Evolutionary conservation across 1,284 basidiomycete genomes (phyloP).

Genomic region (Coniferiporia sulphurascens): DNA sequence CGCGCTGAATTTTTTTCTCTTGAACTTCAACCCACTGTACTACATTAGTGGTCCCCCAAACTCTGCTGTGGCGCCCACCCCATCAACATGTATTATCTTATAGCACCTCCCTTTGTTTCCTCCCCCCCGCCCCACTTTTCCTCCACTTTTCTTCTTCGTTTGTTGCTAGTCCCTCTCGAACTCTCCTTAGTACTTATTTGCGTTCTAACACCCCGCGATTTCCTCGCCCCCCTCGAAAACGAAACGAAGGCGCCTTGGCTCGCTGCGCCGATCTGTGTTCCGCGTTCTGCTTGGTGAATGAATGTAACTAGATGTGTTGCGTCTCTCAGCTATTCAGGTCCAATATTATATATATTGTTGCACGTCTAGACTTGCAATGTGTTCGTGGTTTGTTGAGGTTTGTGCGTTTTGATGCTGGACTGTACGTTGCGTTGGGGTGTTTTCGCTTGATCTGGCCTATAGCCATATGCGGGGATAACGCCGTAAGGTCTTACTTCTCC

Average conservation of each 20-base stretch:
- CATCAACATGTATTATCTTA: neutral
- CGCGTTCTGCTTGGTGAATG: neutral
- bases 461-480: too few relatives aligned
- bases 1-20: neutral
- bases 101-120: neutral
- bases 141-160: neutral
- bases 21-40: neutral
- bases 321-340: neutral
- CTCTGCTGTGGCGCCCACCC: neutral
- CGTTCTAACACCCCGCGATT: neutral
- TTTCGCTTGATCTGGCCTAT: too few relatives aligned
- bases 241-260: neutral
- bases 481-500: too few relatives aligned
- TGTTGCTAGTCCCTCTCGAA: too few relatives aligned
- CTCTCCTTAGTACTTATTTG: too few relatives aligned
- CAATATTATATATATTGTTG: too few relatives aligned
- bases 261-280: neutral
- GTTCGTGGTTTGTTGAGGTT: too few relatives aligned
- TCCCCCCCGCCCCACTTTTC: neutral
- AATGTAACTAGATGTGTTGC: neutral
- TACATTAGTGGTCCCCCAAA: neutral
- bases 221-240: neutral
- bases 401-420: too few relatives aligned
- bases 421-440: too few relatives aligned
- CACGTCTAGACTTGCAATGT: too few relatives aligned